Evolutionary conservation across 108 stramenopile genomes (phyloP).

Genomic region (Cafeteria roenbergensis): DNA sequence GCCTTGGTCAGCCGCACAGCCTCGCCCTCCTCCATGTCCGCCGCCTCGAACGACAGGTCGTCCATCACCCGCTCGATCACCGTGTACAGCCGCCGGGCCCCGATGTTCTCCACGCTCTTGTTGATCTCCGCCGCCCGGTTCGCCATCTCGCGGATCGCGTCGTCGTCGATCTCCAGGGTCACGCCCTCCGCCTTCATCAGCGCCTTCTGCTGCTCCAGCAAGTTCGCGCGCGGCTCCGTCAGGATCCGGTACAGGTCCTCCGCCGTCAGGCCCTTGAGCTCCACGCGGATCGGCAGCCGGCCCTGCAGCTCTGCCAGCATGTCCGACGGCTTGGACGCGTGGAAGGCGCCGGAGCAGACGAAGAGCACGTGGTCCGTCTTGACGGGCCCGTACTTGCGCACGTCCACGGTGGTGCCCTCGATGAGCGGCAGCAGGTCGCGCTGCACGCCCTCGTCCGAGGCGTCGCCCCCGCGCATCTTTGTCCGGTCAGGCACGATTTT

Average conservation of each 20-base stretch:
- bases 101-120: conserved; percentile 96
- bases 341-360: conserved; percentile 79
- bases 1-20: conserved; percentile 58
- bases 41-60: conserved; percentile 79
- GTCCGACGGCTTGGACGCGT: conserved; percentile 84
- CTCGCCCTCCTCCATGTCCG: conserved; percentile 64
- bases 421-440: conserved; percentile 89
- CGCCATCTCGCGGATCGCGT: conserved; percentile 90
- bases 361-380: conserved; percentile 96
- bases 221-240: conserved; percentile 89
- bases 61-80: conserved; percentile 94
- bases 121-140: conserved; percentile 74
- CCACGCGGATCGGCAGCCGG: conserved; percentile 92
- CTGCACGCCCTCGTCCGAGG: conserved; percentile 93
- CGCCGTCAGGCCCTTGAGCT: conserved; percentile 86
- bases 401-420: conserved; percentile 80
- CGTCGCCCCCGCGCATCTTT: conserved; percentile 54
- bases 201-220: conserved; percentile 82
- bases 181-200: conserved; percentile 82
- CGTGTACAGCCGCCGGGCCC: conserved; percentile 86
- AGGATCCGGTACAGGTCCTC: conserved; percentile 95
- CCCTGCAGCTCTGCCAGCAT: conserved; percentile 94
- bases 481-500: conserved; percentile 73
- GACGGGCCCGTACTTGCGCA: conserved; percentile 90
- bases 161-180: conserved; percentile 72